phyloP scores from a whole-genome alignment of 208 protist species.

The Trypanosoma avium region DNA sequence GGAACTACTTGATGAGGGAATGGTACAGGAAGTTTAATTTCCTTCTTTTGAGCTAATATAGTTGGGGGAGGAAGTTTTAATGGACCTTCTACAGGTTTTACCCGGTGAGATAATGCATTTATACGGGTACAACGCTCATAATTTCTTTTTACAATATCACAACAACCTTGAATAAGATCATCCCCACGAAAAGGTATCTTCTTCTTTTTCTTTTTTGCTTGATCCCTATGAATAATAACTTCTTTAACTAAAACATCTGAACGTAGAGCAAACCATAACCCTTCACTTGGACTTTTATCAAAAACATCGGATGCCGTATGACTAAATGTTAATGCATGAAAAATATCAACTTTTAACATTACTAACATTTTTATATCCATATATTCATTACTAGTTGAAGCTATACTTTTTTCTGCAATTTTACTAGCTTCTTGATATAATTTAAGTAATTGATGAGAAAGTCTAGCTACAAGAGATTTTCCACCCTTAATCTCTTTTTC shows the following conservation, averaged over 20 bases:
- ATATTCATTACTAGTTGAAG: slow-evolving; percentile 31
- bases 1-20: slow-evolving; percentile 21
- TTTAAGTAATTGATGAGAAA: slow-evolving; percentile 55
- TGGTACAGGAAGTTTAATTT: slow-evolving; percentile 14
- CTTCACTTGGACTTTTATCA: slow-evolving; percentile 39
- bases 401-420: slow-evolving; percentile 21
- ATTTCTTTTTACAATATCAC: slow-evolving; percentile 33
- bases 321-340: slow-evolving; percentile 39
- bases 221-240: slow-evolving; percentile 31
- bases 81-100: slow-evolving; percentile 27
- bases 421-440: slow-evolving; percentile 44
- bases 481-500: slow-evolving; percentile 37
- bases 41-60: slow-evolving; percentile 24
- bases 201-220: slow-evolving; percentile 35
- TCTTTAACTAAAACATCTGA: slow-evolving; percentile 28
- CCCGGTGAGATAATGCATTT: slow-evolving; percentile 60
- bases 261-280: slow-evolving; percentile 32
- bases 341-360: slow-evolving; percentile 51
- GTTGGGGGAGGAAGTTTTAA: slow-evolving; percentile 28
- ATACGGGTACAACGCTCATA: slow-evolving; percentile 44
- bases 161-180: slow-evolving; percentile 37
- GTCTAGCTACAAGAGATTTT: slow-evolving; percentile 29
- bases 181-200: slow-evolving; percentile 40
- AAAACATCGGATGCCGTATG: slow-evolving; percentile 45
- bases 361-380: slow-evolving; percentile 33